Evolutionary conservation across 139 green algal genomes (phyloP).

Genomic region (Asterochloris erici): DNA sequence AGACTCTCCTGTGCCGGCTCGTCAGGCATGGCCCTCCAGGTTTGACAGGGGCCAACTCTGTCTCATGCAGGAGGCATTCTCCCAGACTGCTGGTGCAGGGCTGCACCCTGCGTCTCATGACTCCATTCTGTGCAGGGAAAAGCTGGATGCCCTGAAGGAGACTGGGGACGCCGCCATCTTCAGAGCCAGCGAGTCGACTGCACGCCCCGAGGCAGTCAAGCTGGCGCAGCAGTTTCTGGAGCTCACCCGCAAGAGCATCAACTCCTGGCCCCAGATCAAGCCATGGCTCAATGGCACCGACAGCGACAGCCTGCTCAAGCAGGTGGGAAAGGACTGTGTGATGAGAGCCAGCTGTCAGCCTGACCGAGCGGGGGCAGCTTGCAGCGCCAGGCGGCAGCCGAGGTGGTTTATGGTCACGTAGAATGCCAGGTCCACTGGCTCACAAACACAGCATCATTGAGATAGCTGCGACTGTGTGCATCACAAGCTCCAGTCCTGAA

Average conservation of each 20-base stretch:
- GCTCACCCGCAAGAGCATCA: constrained; percentile 36
- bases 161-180: constrained; percentile 49
- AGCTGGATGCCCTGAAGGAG: constrained; percentile 48
- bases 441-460: too few species aligned
- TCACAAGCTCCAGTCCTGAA: neutral
- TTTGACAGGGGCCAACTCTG: neutral
- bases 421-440: too few species aligned
- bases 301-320: constrained; percentile 37
- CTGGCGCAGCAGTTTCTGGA: constrained; percentile 44
- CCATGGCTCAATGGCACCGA: constrained; percentile 83
- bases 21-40: too few species aligned
- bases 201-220: constrained; percentile 46
- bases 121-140: constrained; percentile 10
- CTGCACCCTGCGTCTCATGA: neutral
- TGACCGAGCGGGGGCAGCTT: neutral
- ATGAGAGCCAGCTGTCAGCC: neutral
- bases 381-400: neutral
- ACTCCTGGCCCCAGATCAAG: constrained; percentile 69
- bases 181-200: constrained; percentile 39
- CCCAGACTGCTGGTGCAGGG: neutral
- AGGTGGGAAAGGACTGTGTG: constrained; percentile 33
- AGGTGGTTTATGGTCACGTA: neutral
- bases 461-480: neutral
- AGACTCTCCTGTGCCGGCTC: too few species aligned
- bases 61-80: neutral